phyloP scores from a whole-genome alignment of 345 rosid species.

The Acer negundo region DNA sequence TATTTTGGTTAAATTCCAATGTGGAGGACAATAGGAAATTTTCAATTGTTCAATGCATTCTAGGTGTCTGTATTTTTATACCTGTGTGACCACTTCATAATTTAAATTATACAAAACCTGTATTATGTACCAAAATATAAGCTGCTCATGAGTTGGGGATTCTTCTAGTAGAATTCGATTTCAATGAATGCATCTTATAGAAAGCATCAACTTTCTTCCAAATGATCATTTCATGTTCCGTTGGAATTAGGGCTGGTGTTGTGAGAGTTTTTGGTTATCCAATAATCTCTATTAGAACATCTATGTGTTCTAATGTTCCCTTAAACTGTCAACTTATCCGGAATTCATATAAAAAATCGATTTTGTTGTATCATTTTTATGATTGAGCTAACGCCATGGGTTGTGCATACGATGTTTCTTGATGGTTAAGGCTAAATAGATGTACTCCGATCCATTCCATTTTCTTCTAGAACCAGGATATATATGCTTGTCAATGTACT shows the following conservation, averaged over 20 bases:
- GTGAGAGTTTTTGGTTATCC: background rate
- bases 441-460: background rate
- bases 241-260: background rate
- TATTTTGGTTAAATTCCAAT: too few relatives aligned
- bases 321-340: too few relatives aligned
- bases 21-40: too few relatives aligned
- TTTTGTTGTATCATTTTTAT: background rate
- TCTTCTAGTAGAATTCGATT: background rate
- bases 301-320: background rate
- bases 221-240: background rate
- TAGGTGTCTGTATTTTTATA: too few relatives aligned
- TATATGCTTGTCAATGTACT: background rate
- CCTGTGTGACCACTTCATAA: too few relatives aligned
- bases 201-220: background rate
- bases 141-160: background rate
- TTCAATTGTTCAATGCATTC: too few relatives aligned
- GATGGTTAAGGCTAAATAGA: background rate
- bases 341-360: background rate
- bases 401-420: constrained; percentile 2
- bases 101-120: background rate
- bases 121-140: too few relatives aligned
- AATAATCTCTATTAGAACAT: background rate
- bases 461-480: constrained; percentile 4
- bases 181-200: background rate
- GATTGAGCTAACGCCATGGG: background rate